Evolutionary conservation across 2,329 filamentous ascomycete genomes (phyloP), one percentile per base, ranked within the genome.

Genomic region (Phyllosticta citribraziliensis): DNA sequence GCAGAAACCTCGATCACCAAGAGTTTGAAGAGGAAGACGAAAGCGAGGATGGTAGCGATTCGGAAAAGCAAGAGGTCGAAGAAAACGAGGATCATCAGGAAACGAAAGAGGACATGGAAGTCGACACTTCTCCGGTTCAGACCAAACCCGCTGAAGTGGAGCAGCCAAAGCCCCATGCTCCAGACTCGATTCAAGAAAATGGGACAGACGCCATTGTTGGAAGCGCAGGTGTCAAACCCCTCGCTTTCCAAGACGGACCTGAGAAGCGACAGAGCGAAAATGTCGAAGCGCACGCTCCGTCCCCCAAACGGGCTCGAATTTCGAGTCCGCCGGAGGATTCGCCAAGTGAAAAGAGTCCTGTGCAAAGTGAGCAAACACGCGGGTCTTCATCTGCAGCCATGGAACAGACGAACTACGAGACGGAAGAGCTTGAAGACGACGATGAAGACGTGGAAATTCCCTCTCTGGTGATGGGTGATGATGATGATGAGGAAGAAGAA

Each of bases 1-100:
- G 67, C 11, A 12, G 25, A 9, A 25, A 4, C 11, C 35, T 56
- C 10, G n/a, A 50, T 1, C 17, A 52, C 14, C 14, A 17, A 3
- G 56, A 63, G n/a, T 64, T 66, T 5, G 70, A 67, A 12, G 68
- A 67, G 0, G 60, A 64, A 3, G 67, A 69, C 5, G 64, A 65
- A 5, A 57, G 58, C 1, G 67, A 70, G 17, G 67, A 67, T 5
- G 68, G 66, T 19, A 57, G 22, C 6, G 70, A 63, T 1, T 65
- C 65, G 19, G 66, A 65, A 33, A 63, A 64, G 3, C 66, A 66
- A 19, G 65, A 67, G 1, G 62, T 50, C 12, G 35, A 59, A 22
- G 40, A 62, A 6, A 20, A 52, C 0, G 63, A 63, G 5, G 64
- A 52, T 9, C 20, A 30, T 8, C n/a, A n/a, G 2, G 19, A 12